Evolutionary conservation across 2,329 filamentous ascomycete species (phyloP).

Genomic region (Hypoxylon sp.): DNA sequence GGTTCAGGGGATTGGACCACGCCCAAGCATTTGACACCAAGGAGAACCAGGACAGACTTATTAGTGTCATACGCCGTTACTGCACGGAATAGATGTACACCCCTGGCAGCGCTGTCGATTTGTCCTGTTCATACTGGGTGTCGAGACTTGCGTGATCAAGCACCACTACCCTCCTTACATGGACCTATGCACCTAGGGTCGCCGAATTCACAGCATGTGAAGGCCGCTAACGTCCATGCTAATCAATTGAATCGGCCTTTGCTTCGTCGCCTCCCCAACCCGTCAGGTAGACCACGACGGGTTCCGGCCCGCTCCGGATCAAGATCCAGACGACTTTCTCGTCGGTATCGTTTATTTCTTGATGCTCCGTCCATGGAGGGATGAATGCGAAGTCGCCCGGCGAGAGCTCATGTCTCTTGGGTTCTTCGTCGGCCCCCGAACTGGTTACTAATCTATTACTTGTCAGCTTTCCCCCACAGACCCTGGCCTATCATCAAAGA

Average conservation of each 20-base stretch:
- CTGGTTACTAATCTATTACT: conserved; percentile 66
- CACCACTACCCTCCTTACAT: conserved; percentile 20
- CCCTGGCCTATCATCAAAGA: conserved; percentile 13
- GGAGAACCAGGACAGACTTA: conserved; percentile 48
- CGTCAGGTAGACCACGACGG: conserved; percentile 73
- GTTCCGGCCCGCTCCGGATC: conserved; percentile 72
- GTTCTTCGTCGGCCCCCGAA: conserved; percentile 65
- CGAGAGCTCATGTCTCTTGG: conserved; percentile 69
- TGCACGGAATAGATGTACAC: conserved; percentile 46
- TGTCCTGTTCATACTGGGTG: conserved; percentile 30
- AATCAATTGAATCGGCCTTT: conserved; percentile 49
- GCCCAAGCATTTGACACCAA: conserved; percentile 70
- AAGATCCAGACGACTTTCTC: conserved; percentile 74
- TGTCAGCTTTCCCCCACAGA: conserved; percentile 34
- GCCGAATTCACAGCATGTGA: conserved; percentile 32
- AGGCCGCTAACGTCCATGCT: conserved; percentile 7
- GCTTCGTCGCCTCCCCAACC: conserved; percentile 71
- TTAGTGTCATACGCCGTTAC: conserved; percentile 51
- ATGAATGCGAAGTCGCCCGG: conserved; percentile 80
- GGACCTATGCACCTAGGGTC: conserved; percentile 12
- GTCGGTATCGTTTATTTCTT: conserved; percentile 76
- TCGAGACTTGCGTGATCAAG: conserved; percentile 21
- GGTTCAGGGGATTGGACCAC: conserved; percentile 74
- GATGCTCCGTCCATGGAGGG: conserved; percentile 79
- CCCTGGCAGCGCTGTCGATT: conserved; percentile 24